Evolutionary conservation across 169 alveolate genomes (phyloP).

Genomic region (Cystoisospora suis): DNA sequence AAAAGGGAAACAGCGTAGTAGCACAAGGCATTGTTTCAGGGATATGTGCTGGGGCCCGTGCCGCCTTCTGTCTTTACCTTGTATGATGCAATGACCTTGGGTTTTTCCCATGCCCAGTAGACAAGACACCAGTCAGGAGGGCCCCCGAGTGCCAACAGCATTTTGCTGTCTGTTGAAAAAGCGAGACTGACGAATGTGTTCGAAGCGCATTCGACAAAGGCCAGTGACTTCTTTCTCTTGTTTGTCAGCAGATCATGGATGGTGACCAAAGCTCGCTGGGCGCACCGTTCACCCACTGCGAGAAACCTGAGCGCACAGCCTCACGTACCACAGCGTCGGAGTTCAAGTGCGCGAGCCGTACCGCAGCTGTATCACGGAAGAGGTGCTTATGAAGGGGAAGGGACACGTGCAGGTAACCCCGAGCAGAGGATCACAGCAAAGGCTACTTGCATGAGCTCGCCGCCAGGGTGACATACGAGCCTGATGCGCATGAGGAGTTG

Average conservation of each 20-base stretch:
- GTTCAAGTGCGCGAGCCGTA: too few species aligned
- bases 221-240: conserved; percentile 73
- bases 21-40: too few species aligned
- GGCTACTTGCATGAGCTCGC: too few species aligned
- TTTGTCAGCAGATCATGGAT: conserved; percentile 75
- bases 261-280: conserved; percentile 76
- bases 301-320: conserved; percentile 39
- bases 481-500: too few species aligned
- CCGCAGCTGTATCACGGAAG: too few species aligned
- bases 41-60: neutral
- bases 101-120: conserved; percentile 85
- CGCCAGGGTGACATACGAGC: too few species aligned
- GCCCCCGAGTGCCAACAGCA: conserved; percentile 79
- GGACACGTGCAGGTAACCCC: too few species aligned
- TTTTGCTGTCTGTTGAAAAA: conserved; percentile 77
- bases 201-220: conserved; percentile 74
- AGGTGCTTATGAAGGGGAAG: too few species aligned
- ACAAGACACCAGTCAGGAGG: conserved; percentile 82
- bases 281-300: conserved; percentile 78
- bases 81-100: conserved; percentile 67
- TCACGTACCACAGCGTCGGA: too few species aligned
- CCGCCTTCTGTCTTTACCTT: neutral
- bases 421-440: too few species aligned
- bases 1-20: too few species aligned
- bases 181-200: conserved; percentile 77